Conservation (phyloP, 1,284 basidiomycete genomes). For the Leccinum angustisporum region DNA sequence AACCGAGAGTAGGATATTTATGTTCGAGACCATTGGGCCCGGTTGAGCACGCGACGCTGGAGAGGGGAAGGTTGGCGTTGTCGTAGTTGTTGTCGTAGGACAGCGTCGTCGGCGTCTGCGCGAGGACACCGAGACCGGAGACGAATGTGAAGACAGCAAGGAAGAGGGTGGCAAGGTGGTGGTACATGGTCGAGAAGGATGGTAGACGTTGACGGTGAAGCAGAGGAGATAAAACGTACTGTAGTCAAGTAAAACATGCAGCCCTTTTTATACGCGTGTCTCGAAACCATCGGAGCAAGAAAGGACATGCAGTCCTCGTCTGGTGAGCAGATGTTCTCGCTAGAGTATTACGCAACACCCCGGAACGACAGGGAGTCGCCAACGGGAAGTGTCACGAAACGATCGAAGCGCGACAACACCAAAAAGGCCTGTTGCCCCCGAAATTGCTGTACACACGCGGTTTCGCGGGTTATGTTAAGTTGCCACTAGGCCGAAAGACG, state of each 20-base stretch:
- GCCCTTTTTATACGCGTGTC: slow-evolving; percentile 12
- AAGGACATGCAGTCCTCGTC: not conserved
- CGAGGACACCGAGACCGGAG: slow-evolving; percentile 15
- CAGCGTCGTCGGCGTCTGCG: slow-evolving; percentile 26
- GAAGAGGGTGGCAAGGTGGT: slow-evolving; percentile 9
- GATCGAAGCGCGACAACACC: not conserved
- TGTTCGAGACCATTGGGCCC: slow-evolving; percentile 33
- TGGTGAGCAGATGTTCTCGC: not conserved
- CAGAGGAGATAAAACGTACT: not conserved
- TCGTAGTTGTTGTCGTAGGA: slow-evolving; percentile 35
- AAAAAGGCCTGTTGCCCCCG: not conserved
- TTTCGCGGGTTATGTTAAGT: not conserved
- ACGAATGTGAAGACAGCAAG: slow-evolving; percentile 3
- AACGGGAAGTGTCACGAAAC: not conserved
- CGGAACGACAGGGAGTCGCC: not conserved
- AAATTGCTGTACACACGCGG: not conserved
- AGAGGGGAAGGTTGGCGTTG: slow-evolving; percentile 23
- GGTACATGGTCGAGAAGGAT: slow-evolving; percentile 17
- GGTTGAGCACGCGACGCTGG: slow-evolving; percentile 35
- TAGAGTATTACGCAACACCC: not conserved
- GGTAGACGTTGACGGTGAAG: not conserved
- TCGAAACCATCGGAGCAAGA: slow-evolving; percentile 2
- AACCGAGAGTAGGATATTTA: slow-evolving; percentile 33
- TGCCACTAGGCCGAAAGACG: not conserved
- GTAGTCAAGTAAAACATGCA: not conserved